phyloP scores from a whole-genome alignment of 768 basidiomycete genomes.

The Lentinula lateritia region DNA sequence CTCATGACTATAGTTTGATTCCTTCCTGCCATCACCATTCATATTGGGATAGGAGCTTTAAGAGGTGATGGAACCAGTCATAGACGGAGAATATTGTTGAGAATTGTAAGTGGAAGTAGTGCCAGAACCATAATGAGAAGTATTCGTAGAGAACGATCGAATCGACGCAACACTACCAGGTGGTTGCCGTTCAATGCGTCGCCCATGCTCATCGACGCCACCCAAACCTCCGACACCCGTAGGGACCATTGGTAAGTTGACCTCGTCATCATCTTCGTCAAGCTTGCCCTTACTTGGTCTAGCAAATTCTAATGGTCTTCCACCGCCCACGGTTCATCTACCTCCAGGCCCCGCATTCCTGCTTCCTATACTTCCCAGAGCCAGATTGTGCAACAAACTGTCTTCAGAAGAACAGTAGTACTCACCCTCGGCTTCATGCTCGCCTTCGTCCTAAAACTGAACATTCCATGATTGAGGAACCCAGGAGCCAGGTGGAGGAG shows the following conservation, averaged over 20 bases:
- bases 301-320: slow-evolving; percentile 12
- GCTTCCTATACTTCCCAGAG: no score
- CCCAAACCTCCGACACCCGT: not conserved
- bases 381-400: no score
- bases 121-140: not conserved
- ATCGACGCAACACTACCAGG: not conserved
- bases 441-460: slow-evolving; percentile 20
- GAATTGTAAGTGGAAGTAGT: not conserved
- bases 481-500: slow-evolving; percentile 40
- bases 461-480: slow-evolving; percentile 74
- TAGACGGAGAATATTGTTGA: not conserved
- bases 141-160: not conserved
- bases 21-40: not conserved
- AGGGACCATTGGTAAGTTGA: not conserved
- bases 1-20: not conserved
- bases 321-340: slow-evolving; percentile 11
- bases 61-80: not conserved
- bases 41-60: not conserved
- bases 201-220: not conserved
- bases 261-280: not conserved
- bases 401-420: slow-evolving; percentile 39
- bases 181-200: not conserved
- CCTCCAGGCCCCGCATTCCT: not conserved
- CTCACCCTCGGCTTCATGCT: slow-evolving; percentile 33
- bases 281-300: not conserved